Base-by-base conservation (phyloP, 805 yeast species). In the Saccharomyces kudriavzevii region DNA sequence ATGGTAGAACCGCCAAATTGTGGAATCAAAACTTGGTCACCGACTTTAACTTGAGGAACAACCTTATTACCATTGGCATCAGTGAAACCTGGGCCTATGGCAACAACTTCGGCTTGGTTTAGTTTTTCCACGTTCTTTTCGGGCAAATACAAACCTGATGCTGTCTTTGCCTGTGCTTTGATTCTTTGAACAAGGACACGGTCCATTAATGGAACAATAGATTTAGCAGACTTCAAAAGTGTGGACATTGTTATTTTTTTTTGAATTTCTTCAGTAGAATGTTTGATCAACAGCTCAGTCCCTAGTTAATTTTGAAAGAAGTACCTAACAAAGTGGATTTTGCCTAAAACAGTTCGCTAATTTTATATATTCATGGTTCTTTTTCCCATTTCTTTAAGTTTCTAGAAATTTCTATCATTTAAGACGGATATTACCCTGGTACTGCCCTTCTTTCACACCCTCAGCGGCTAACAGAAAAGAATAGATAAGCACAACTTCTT, bases 41-140 rank as follows among this genome's bases (percentile, higher is more conserved):
- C 99, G 48, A 87, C 83, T 68, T 82, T 76, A 55, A 94, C 96
- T 61, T 84, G 77, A 56, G 91, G 84, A 52, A 83, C 77, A 53
- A 89, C 77, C 59, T 83, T 71, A 66, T 84, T 77, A 60, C 98
- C 98, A 54, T 83, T 80, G 55, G 80, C 75, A 74, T 87, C 86
- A 55, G 84, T 75, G 69, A 81, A 78, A 62, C 99, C 99, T 52
- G 98, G 98, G 57, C 99, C 99, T 59, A 91, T 89, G 55, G 98
- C 92, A 60, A 92, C 74, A 50, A 92, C 98, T 53, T 84, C 84
- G 57, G 91, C 99, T 74, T 89, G 87, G 78, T 88, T 88, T 68
- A 90, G 81, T 77, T 92, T 94, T 72, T 89, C 92, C 65, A 86
- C 95, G 78, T 92, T 91, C 80, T 90, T 90, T 76, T 91, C 97